These are phyloP conservation scores for Hymenotorrendiella dingleyae DNA, from an alignment of 2,329 filamentous ascomycete genomes.

Conservation along the genomic window DNA sequence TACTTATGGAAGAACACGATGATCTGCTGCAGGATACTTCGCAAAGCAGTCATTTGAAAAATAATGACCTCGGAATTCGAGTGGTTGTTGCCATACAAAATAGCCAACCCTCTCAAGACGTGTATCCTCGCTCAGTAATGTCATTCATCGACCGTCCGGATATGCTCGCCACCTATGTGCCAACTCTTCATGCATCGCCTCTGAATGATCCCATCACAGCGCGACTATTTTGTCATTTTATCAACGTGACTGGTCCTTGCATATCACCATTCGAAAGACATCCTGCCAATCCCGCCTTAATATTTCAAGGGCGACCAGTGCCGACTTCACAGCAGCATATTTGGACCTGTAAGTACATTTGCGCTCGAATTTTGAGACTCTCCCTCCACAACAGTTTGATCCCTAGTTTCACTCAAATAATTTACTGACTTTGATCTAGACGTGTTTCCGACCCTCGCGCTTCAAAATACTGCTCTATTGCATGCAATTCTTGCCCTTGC, in stretches of 20 bases:
- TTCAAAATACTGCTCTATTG: slow-evolving; percentile 79
- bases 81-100: slow-evolving; percentile 25
- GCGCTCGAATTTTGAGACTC: not conserved
- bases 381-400: no score
- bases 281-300: slow-evolving; percentile 63
- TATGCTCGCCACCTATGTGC: slow-evolving; percentile 59
- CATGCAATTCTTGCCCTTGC: slow-evolving; percentile 86
- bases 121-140: slow-evolving; percentile 39
- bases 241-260: slow-evolving; percentile 79
- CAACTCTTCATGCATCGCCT: slow-evolving; percentile 61
- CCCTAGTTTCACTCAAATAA: no score
- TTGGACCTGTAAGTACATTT: slow-evolving; percentile 50
- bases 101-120: slow-evolving; percentile 25
- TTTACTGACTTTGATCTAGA: slow-evolving; percentile 39
- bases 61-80: slow-evolving; percentile 25
- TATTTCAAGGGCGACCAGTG: slow-evolving; percentile 56
- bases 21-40: slow-evolving; percentile 35
- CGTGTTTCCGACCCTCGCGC: slow-evolving; percentile 74
- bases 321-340: slow-evolving; percentile 59
- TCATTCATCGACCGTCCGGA: slow-evolving; percentile 38
- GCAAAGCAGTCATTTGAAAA: slow-evolving; percentile 32
- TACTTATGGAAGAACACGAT: slow-evolving; percentile 54
- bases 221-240: slow-evolving; percentile 84
- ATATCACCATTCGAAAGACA: slow-evolving; percentile 85
- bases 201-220: slow-evolving; percentile 75